These are phyloP conservation scores for Musa troglodytarum DNA, from an alignment of 176 grass and related monocot genomes.

Conservation along the genomic window DNA sequence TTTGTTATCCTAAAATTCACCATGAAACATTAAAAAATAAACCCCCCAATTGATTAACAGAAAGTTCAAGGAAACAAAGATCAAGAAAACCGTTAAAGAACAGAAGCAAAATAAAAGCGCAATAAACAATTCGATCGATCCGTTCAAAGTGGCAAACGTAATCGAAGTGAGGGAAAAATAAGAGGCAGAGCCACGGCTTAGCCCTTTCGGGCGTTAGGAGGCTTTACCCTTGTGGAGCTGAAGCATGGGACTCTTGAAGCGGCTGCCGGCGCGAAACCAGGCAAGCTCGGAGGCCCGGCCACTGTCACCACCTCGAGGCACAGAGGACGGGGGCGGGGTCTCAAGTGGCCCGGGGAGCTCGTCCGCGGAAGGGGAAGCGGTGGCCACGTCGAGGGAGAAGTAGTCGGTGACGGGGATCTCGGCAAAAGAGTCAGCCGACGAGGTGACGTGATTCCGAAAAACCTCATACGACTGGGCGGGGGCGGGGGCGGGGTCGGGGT, in stretches of 20 bases:
- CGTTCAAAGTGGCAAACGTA: not conserved
- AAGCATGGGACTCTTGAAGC: slow-evolving; percentile 91
- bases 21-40: not conserved
- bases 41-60: not conserved
- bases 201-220: not conserved
- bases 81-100: not conserved
- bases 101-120: not conserved
- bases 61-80: not conserved
- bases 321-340: not conserved
- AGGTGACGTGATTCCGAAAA: slow-evolving; percentile 75
- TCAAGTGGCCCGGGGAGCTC: not conserved
- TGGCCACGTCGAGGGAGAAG: slow-evolving; percentile 64
- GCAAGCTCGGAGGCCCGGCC: slow-evolving; percentile 51
- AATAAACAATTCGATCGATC: not conserved
- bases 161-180: not conserved
- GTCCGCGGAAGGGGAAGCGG: not conserved
- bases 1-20: no score
- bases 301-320: not conserved
- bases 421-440: slow-evolving; percentile 21
- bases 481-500: slow-evolving; percentile 25
- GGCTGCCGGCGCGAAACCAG: slow-evolving; percentile 60
- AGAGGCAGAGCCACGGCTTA: not conserved
- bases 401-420: slow-evolving; percentile 52
- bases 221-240: slow-evolving; percentile 82
- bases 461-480: slow-evolving; percentile 45